Percentiles rank a stretch among this genome's conserved stretches.
These are phyloP conservation scores for Sugiyamaella americana DNA, from an alignment of 805 yeast species.

Conservation along the genomic window DNA sequence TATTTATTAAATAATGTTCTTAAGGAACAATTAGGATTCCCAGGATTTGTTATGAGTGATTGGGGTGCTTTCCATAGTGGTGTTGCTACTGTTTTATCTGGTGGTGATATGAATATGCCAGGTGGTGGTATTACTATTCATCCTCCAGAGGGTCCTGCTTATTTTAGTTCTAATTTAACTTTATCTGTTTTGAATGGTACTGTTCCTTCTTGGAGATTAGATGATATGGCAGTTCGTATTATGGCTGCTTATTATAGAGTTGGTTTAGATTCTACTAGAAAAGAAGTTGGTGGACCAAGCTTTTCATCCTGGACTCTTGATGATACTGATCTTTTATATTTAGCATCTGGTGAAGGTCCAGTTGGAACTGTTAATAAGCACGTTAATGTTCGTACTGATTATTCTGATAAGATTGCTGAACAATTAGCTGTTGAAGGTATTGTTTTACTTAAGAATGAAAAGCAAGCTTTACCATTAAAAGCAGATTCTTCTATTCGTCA, in stretches of 20 bases:
- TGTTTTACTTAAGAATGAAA: slow-evolving; percentile 48
- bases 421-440: slow-evolving; percentile 54
- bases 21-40: slow-evolving; percentile 59
- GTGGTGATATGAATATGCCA: slow-evolving; percentile 64
- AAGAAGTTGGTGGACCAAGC: slow-evolving; percentile 36
- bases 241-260: slow-evolving; percentile 50
- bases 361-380: slow-evolving; percentile 49
- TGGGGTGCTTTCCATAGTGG: slow-evolving; percentile 62
- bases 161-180: slow-evolving; percentile 54
- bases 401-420: slow-evolving; percentile 42
- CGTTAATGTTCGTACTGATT: slow-evolving; percentile 45
- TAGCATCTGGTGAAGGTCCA: slow-evolving; percentile 45
- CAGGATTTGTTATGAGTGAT: slow-evolving; percentile 61
- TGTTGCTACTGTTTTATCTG: slow-evolving; percentile 49
- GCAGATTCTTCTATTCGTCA: background rate
- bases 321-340: slow-evolving; percentile 34
- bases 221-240: slow-evolving; percentile 58
- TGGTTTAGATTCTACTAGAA: slow-evolving; percentile 29
- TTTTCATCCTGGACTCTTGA: slow-evolving; percentile 55
- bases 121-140: slow-evolving; percentile 41
- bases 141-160: slow-evolving; percentile 17
- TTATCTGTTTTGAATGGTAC: slow-evolving; percentile 51
- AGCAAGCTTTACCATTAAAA: slow-evolving; percentile 46
- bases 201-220: slow-evolving; percentile 45
- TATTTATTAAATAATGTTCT: slow-evolving; percentile 48